Evolutionary conservation across 805 yeast species (phyloP).

Genomic region (Wickerhamomyces hampshirensis): DNA sequence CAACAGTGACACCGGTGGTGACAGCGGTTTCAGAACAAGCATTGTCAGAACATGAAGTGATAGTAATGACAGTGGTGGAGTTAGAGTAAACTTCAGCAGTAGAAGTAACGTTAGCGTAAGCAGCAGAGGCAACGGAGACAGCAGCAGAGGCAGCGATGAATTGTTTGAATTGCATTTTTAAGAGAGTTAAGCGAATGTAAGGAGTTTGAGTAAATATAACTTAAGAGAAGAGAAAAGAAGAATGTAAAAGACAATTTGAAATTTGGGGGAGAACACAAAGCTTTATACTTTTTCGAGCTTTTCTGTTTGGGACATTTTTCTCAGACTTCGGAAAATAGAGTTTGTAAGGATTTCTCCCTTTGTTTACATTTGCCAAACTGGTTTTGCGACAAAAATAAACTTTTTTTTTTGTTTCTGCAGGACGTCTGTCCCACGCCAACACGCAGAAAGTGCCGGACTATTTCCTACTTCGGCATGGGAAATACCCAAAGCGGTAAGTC

Average conservation of each 20-base stretch:
- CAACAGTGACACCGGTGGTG: constrained; percentile 25
- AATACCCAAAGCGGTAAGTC: too few species aligned
- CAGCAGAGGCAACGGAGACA: constrained; percentile 26
- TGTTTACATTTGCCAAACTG: constrained; percentile 8
- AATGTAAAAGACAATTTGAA: not conserved
- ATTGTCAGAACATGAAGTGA: constrained; percentile 23
- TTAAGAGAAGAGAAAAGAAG: constrained; percentile 15
- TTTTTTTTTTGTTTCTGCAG: constrained; percentile 2
- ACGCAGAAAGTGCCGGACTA: too few species aligned
- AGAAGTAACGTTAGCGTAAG: constrained; percentile 21
- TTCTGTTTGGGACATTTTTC: too few species aligned
- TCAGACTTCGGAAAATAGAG: too few species aligned
- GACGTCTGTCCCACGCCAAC: too few species aligned
- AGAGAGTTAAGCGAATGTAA: constrained; percentile 24
- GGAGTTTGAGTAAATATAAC: constrained; percentile 24
- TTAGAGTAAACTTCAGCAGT: constrained; percentile 24
- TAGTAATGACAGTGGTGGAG: constrained; percentile 30
- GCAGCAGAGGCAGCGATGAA: constrained; percentile 25
- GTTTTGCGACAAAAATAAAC: too few species aligned
- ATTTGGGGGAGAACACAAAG: constrained; percentile 5
- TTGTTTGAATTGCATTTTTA: constrained; percentile 32
- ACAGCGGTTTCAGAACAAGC: constrained; percentile 21
- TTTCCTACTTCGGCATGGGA: too few species aligned
- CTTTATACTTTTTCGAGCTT: constrained; percentile 19
- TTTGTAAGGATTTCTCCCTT: too few species aligned